Evolutionary conservation across 306 rosid genomes (phyloP), one percentile per base, ranked within the genome.

Genomic region (Vigna nakashimae): DNA sequence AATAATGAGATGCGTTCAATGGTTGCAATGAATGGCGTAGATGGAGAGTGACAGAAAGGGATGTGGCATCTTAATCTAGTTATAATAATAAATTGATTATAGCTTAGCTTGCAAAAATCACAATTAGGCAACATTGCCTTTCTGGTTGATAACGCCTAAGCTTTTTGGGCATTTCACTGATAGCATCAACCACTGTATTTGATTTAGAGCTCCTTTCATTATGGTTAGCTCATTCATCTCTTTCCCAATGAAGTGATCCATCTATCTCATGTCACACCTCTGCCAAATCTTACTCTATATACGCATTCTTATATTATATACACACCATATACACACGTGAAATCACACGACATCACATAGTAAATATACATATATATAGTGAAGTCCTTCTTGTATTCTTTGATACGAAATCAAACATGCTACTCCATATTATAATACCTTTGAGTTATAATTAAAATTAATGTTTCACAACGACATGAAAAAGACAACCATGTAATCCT

Each of bases 51-150:
- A 82, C 71, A 73, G 97, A 94, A 81, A 89, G 82, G 20, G 97
- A 94, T 78, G 79, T 80, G 68, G 79, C 91, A 91, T 83, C 96
- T 88, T 84, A 90, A 81, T 78, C 68, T 69, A 28, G 42, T 38
- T 69, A 66, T 76, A 40, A 67, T 42, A 83, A 65, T 74, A 48
- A 76, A 76, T 68, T 76, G 83, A 76, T 67, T 83, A 67, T 86
- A 80, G 86, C 97, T 91, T 91, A 74, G 91, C 89, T 93, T 89
- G 89, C 96, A 91, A 90, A 93, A 80, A 85, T 88, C 85, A 88
- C 85, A 77, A 78, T 81, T 67, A 79, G 75, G 76, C 73, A 77
- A 65, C 67, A 52, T 16, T 58, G 78, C 82, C 79, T 50, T 79
- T 75, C 70, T 67, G 74, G 79, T 78, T 77, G 83, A 83, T 82